Base-by-base conservation (phyloP, 139 green algal species). In the Closterium sp. region DNA sequence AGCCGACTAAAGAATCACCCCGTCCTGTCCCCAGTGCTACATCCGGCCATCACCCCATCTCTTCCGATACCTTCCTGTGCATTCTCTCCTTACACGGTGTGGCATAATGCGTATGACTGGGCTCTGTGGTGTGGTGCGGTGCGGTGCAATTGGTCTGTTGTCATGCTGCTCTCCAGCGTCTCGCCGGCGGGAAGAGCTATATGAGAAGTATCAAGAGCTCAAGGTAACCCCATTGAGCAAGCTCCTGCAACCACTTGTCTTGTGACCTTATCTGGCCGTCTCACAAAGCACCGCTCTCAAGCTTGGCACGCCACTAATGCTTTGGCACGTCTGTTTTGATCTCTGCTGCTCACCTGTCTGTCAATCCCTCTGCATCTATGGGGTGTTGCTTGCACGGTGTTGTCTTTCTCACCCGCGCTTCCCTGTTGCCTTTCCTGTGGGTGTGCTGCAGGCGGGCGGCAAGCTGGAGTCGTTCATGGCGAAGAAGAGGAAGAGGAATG, bases 401-500 rank as follows among this genome's bases (percentile, higher is more conserved):
- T 33, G 36, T 76, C n/a, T 32, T 89, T 23, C 86, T 32, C 35
- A 88, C 28, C 33, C 33, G 2, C 85, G 10, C 32, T 38, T 35
- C 34, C 85, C 34, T 88, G 4, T 87, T 34, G 30, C 34, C 33
- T 88, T 32, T 33, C 32, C 33, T 66, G 30, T 55, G 31, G 21
- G 7, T 32, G 25, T 31, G 16, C 21, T 91, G 89, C 76, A 91
- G 89, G 8, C 19, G 88, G 23, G 4, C 87, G 97, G 91, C 76
- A 92, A 91, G 90, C 95, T 98, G 93, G 96, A 98, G 66, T 96
- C 96, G 91, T 98, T 95, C 92, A 96, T 99, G 95, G 95, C 95
- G 76, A 98, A 99, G 95, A 93, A 96, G 88, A 93, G 96, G 35
- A 96, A 96, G 92, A 97, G 97, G 91, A 98, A 98, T 91, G 97